Evolutionary conservation across 345 rosid genomes (phyloP), one percentile per base, ranked within the genome.

Genomic region (Lepidium aucheri): DNA sequence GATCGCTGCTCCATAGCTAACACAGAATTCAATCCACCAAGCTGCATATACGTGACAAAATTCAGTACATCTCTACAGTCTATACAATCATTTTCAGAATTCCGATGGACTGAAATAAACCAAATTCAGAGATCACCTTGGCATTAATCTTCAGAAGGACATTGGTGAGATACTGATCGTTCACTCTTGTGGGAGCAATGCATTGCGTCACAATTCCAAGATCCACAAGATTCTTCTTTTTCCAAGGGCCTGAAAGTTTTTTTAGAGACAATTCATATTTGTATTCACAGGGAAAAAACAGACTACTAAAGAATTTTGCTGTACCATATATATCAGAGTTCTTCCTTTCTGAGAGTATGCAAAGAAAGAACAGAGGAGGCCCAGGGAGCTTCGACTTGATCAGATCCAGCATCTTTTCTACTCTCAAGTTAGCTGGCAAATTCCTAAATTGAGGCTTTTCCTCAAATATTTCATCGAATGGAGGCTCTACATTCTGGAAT

Each of bases 161-260:
- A 84, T 93, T 90, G 4, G 95, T 93, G n/a, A 93, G 74, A 72
- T 93, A 93, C 53, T 93, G 96, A 44, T 88, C 98, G 22, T 86
- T 93, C 16, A 88, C 79, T 78, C 67, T 82, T 4, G 60, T 60
- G n/a, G 97, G 96, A 58, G 97, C 94, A 53, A 90, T 80, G 47
- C 98, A 90, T 70, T 93, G 98, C n/a, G 86, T 93, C 51, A 88
- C 86, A 44, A 93, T 83, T 45, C 97, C 98, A 83, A 35, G 78
- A 1, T 93, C 97, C 40, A 86, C 42, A 57, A 93, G 94, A 76
- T 72, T 80, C 62, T 86, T 93, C 8, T 77, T 74, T 54, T 93
- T 93, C 98, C 97, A 93, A 7, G 98, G 98, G 53, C 98, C 98
- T 90, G 26, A 43, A 7, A 30, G 12, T 22, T 34, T 26, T 26